Evolutionary conservation across 2,329 filamentous ascomycete genomes (phyloP), one percentile per base, ranked within the genome.

Genomic region (Alternaria angustiovoidea): DNA sequence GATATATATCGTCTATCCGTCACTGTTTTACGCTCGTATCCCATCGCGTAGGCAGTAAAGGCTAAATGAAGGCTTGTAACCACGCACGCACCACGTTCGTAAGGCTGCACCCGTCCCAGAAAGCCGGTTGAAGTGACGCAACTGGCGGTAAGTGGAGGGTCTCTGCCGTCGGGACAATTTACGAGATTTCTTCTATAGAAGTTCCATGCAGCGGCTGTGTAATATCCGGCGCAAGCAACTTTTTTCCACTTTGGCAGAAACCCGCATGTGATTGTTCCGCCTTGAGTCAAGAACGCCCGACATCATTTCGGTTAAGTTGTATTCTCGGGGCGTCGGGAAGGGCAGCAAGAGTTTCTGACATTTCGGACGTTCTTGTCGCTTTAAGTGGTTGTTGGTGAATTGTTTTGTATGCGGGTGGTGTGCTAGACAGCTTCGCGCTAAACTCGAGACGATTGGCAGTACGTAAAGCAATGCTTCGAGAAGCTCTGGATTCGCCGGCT

Each of bases 401-500:
- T 49, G 42, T 22, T 54, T 51, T 48, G 54, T 44, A 38, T 49
- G 41, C 30, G 32, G 24, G 39, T 61, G 56, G 55, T 51, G 58
- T 66, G 59, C 38, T 60, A 48, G 32, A 46, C 43, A 53, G 52
- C 52, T 46, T 42, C 32, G 49, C 59, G 57, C 64, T 67, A 68
- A 59, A 47, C 59, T 61, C 24, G 43, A 62, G 58, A 46, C 38
- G 60, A 67, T 71, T 68, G 65, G 68, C 66, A 73, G 71, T 64
- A 75, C 62, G 70, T 74, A 74, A 75, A 71, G 51, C 58, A 71
- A 72, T 57, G 67, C 61, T 57, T 57, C 42, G 32, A 52, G 58
- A 57, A 57, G 58, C 30, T 54, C 51, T 56, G 62, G 63, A 75
- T 72, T 73, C 67, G 73, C 58, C 49, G 38, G 48, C 30, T 26